These are phyloP conservation scores for Blastobotrys mokoenaii DNA, from an alignment of 805 yeast genomes.

Conservation along the genomic window DNA sequence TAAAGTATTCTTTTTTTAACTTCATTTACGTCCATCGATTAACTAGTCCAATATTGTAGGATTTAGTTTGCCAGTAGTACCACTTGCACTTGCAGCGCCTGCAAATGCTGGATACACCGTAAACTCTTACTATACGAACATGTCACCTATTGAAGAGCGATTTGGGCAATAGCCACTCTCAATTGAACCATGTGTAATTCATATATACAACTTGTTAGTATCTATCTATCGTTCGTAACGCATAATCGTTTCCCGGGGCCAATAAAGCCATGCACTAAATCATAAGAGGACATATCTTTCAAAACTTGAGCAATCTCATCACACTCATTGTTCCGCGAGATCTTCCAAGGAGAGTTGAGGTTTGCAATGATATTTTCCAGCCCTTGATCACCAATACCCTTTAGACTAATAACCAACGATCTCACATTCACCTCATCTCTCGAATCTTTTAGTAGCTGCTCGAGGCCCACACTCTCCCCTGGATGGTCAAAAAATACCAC, in stretches of 20 bases:
- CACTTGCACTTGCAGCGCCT: too few species aligned
- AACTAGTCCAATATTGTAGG: too few species aligned
- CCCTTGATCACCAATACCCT: not conserved
- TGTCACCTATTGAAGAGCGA: too few species aligned
- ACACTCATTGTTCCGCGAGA: not conserved
- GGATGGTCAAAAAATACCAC: not conserved
- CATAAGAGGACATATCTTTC: not conserved
- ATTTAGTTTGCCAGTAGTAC: too few species aligned
- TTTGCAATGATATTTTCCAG: not conserved
- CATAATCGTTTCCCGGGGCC: constrained; percentile 3
- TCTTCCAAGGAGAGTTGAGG: constrained; percentile 3
- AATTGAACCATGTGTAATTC: too few species aligned
- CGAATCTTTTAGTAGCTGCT: not conserved
- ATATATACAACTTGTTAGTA: too few species aligned
- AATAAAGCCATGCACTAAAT: constrained; percentile 1
- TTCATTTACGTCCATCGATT: too few species aligned
- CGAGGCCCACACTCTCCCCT: not conserved
- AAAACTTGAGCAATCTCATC: not conserved
- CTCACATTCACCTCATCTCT: not conserved
- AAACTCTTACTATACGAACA: too few species aligned
- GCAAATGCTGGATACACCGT: too few species aligned
- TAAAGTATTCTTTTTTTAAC: too few species aligned
- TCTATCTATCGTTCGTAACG: not conserved
- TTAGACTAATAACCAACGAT: not conserved
- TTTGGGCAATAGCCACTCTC: too few species aligned